Percentiles rank a stretch among this genome's conserved stretches.
Conservation (phyloP, 2,329 filamentous ascomycete genomes). For the Fusarium hostae region DNA sequence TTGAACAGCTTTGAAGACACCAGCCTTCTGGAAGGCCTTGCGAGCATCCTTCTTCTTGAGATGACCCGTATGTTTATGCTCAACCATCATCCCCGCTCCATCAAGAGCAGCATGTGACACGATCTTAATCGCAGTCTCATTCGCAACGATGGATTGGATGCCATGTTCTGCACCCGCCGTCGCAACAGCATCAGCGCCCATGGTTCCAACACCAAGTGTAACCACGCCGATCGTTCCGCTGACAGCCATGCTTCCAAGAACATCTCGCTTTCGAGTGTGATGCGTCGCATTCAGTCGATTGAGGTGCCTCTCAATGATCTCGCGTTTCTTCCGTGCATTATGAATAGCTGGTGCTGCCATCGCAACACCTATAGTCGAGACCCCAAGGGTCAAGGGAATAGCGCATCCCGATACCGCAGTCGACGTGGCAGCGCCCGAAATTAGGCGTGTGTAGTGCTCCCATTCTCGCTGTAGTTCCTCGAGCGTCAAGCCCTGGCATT, state of each 20-base stretch:
- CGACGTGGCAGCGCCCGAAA: conserved; percentile 53
- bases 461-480: conserved; percentile 55
- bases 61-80: conserved; percentile 50
- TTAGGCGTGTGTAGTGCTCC: conserved; percentile 56
- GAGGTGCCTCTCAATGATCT: conserved; percentile 54
- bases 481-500: conserved; percentile 50
- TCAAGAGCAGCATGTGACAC: conserved; percentile 52
- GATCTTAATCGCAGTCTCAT: conserved; percentile 51
- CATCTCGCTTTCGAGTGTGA: conserved; percentile 54
- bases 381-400: conserved; percentile 52
- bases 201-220: conserved; percentile 50
- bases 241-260: conserved; percentile 53
- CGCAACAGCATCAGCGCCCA: conserved; percentile 51
- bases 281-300: conserved; percentile 49
- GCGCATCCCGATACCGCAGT: conserved; percentile 54
- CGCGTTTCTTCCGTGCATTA: conserved; percentile 56
- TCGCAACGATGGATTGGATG: conserved; percentile 41
- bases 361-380: conserved; percentile 53
- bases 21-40: conserved; percentile 49
- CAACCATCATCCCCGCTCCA: conserved; percentile 49
- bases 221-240: conserved; percentile 51
- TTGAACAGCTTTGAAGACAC: conserved; percentile 47
- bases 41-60: conserved; percentile 50
- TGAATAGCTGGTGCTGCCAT: conserved; percentile 54
- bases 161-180: conserved; percentile 52